phyloP scores from a whole-genome alignment of 2,329 filamentous ascomycete species.

The Stemphylium beticola region DNA sequence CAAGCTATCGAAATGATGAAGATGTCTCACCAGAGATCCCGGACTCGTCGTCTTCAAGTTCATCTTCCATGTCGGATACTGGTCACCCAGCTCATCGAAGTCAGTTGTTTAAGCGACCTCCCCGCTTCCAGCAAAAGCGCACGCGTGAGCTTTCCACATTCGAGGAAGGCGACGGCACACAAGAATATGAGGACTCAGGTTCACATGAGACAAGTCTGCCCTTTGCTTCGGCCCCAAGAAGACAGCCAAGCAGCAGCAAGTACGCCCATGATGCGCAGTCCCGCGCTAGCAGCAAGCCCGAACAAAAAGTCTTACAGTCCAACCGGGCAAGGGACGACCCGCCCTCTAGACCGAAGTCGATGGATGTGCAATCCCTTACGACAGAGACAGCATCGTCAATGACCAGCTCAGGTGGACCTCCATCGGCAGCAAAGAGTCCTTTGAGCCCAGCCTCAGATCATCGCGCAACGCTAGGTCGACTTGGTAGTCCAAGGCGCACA shows the following conservation, averaged over 20 bases:
- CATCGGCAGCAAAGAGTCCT: slow-evolving; percentile 25
- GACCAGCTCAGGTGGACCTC: slow-evolving; percentile 45
- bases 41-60: slow-evolving; percentile 38
- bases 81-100: slow-evolving; percentile 51
- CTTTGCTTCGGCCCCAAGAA: slow-evolving; percentile 47
- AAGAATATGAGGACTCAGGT: slow-evolving; percentile 60
- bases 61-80: slow-evolving; percentile 43
- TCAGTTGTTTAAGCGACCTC: slow-evolving; percentile 53
- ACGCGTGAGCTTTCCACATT: slow-evolving; percentile 33
- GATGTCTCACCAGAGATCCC: slow-evolving; percentile 30
- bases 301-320: slow-evolving; percentile 14
- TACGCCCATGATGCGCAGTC: slow-evolving; percentile 17
- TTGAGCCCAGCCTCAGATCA: slow-evolving; percentile 59
- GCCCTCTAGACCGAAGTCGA: slow-evolving; percentile 17
- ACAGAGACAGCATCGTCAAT: slow-evolving; percentile 60
- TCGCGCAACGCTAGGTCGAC: slow-evolving; percentile 63
- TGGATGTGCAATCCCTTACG: slow-evolving; percentile 29
- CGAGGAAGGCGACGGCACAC: slow-evolving; percentile 39
- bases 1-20: slow-evolving; percentile 17
- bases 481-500: slow-evolving; percentile 57
- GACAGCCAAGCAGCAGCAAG: slow-evolving; percentile 4
- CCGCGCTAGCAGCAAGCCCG: slow-evolving; percentile 6
- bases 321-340: slow-evolving; percentile 9
- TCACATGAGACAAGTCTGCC: slow-evolving; percentile 55
- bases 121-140: slow-evolving; percentile 43